phyloP scores from a whole-genome alignment of 148 eudicot species.

The Chenopodium berlandieri region DNA sequence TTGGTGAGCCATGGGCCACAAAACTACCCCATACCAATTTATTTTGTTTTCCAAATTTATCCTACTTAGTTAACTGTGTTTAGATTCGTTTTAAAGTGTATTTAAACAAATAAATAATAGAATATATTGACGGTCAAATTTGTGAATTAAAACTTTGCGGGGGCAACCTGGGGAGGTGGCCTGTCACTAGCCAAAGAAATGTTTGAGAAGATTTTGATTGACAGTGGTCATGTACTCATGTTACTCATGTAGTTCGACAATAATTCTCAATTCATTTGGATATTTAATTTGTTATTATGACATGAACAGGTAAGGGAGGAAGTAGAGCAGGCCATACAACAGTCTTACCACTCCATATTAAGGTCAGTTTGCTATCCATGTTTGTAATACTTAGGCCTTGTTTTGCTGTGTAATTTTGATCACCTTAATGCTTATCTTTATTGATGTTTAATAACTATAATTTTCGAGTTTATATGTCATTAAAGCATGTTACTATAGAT shows the following conservation, averaged over 20 bases:
- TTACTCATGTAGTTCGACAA: too few relatives aligned
- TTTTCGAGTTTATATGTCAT: background rate
- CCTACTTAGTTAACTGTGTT: too few relatives aligned
- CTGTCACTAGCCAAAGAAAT: too few relatives aligned
- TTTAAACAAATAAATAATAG: too few relatives aligned
- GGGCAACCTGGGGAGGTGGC: too few relatives aligned
- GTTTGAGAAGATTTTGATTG: background rate
- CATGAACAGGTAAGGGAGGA: constrained; percentile 26
- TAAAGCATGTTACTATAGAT: too few relatives aligned
- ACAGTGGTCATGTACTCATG: background rate
- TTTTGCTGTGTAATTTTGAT: background rate
- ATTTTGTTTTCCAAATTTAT: too few relatives aligned
- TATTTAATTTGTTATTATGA: background rate
- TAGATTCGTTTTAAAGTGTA: too few relatives aligned
- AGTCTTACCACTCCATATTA: background rate
- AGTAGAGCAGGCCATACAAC: constrained; percentile 12
- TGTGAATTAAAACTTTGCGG: too few relatives aligned
- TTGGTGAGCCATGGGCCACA: background rate
- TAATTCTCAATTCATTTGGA: background rate
- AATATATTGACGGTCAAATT: too few relatives aligned
- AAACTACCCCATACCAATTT: background rate
- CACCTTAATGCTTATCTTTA: background rate
- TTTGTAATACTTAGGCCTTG: background rate
- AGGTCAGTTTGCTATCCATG: constrained; percentile 14
- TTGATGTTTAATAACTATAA: background rate